Base-by-base conservation (phyloP, 1,284 basidiomycete genomes). In the Trichosporon coremiiforme region DNA sequence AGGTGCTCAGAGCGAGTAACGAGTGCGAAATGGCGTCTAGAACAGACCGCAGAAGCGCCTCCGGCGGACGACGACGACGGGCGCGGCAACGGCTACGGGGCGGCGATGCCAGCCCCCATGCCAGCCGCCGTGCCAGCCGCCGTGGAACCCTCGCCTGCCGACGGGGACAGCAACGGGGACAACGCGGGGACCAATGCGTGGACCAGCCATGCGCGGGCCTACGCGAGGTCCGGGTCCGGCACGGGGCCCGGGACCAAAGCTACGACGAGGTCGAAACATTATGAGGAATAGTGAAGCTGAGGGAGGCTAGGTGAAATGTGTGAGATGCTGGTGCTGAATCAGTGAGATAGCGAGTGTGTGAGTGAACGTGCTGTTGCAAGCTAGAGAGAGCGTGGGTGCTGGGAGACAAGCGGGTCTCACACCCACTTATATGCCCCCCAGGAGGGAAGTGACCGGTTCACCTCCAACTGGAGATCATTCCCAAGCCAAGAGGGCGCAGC, bases 31-130 rank as follows among this genome's bases (percentile, higher is more conserved):
- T 2, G 29, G 22, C 13, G 5, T 38, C 47, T 38, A 71, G 60
- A 71, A 71, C n/a, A 71, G 57, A 7, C 67, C 67, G 22, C 70
- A 71, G 53, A 57, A 68, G 1, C 67, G 67, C 12, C 70, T 57
- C 2, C 67, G 60, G n/a, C 55, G 66, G 8, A 53, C 64, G 6
- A 65, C 64, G 4, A 68, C 65, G 0, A 41, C 66, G 3, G 55
- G 41, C 36, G 36, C 50, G 9, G 33, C n/a, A 2, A 35, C 25
- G 12, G 33, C 65, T 4, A 29, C 63, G 63, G 35, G 63, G 33
- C 13, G 53, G 25, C 25, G 33, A 22, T 15, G 53, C 64, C 60
- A 63, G 31, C 36, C 36, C 2, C 36, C 36, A 12, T 38, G 36
- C 36, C 36, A 38, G 8, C 36, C 36, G 10, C 36, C 36, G 15